Evolutionary conservation across 768 basidiomycete species (phyloP).

Genomic region (Terana coerulea): DNA sequence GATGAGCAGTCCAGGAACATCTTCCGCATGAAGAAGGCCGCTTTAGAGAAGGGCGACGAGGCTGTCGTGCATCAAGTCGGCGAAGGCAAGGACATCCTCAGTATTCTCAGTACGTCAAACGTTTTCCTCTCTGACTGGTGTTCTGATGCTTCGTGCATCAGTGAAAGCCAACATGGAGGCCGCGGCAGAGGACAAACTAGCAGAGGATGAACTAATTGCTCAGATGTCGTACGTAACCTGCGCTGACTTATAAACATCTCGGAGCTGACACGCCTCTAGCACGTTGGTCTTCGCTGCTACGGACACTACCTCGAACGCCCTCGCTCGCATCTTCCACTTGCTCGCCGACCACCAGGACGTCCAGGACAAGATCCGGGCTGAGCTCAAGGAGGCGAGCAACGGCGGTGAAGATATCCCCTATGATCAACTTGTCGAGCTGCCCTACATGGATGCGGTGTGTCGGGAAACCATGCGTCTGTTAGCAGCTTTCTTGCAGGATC

Average conservation of each 20-base stretch:
- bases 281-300: constrained; percentile 12
- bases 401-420: constrained; percentile 12
- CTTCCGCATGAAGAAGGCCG: constrained; percentile 16
- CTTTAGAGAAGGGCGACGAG: constrained; percentile 17
- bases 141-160: not conserved
- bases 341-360: constrained; percentile 8
- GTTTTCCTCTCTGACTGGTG: too few species aligned
- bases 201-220: constrained; percentile 12
- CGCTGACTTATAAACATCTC: not conserved
- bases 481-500: constrained; percentile 2
- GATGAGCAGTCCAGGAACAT: constrained; percentile 16
- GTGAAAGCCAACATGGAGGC: constrained; percentile 22
- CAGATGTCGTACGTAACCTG: constrained; percentile 14
- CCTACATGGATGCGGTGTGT: constrained; percentile 63
- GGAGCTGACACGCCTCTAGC: not conserved
- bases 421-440: constrained; percentile 30
- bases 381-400: constrained; percentile 1
- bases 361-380: constrained; percentile 8
- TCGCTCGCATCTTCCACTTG: constrained; percentile 8
- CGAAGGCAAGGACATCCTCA: constrained; percentile 28
- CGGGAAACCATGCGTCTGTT: constrained; percentile 50
- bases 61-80: constrained; percentile 17
- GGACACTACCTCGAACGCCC: constrained; percentile 14
- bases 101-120: constrained; percentile 21
- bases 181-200: constrained; percentile 17